Base-by-base conservation (phyloP, 768 basidiomycete species). In the Rickenella mellea region DNA sequence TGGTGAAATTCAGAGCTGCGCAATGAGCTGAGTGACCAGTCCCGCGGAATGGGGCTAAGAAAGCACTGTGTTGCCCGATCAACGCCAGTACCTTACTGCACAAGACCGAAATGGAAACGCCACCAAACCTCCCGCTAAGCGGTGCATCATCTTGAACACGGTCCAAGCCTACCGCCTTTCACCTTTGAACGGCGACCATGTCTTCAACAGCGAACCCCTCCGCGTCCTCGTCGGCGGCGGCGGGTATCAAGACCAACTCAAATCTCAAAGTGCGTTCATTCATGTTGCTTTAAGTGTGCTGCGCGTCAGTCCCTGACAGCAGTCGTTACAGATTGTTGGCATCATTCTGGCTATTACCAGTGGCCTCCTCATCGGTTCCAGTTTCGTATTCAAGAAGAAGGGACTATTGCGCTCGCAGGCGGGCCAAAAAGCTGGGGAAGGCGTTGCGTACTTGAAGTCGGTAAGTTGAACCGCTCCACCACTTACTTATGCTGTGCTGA, bases 341-440 rank as follows among this genome's bases (percentile, higher is more conserved):
- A 76, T 90, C 51, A 60, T 87, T 36, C 74, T 90, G 46, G 85
- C 88, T 38, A 58, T 91, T 39, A 52, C 58, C 27, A 89, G 84
- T 54, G 96, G 94, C 6, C 30, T 91, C 22, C 76, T 99, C 47
- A 99, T 98, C 47, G 96, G 94, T 4, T 74, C 76, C 29, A 84
- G 81, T 52, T 98, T 97, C 61, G 93, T 98, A 2, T 83, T 99
- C 68, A 99, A 99, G 78, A 99, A 99, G 75, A 96, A 90, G 56
- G 94, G 87, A 7, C 68, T 90, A 15, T 57, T 90, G 41, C 71
- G 78, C 60, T 78, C 81, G 58, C 85, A 87, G 68, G 83, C 84
- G 46, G 90, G 86, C 50, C 80, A 83, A 45, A 60, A 64, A 29
- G 75, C 81, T 3, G 86, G 86, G 42, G 84, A 88, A 57, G 93